phyloP scores from a whole-genome alignment of 495 filamentous ascomycete genomes.

The Cryomyces minteri region DNA sequence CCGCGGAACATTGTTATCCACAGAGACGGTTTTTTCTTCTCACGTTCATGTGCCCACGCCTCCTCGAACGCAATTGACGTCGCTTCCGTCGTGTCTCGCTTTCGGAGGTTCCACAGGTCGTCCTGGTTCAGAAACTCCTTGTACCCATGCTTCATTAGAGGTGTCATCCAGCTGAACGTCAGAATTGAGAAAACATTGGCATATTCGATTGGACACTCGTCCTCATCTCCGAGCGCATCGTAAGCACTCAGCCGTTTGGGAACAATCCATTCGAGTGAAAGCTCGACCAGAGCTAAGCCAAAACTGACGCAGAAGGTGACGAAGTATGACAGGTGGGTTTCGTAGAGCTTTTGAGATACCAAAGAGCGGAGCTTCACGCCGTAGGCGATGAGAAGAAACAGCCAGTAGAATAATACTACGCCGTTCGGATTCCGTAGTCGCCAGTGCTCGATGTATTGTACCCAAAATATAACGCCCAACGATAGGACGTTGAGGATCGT shows the following conservation, averaged over 20 bases:
- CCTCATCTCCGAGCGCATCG: constrained; percentile 65
- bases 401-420: constrained; percentile 91
- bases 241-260: constrained; percentile 78
- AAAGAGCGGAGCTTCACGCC: constrained; percentile 79
- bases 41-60: constrained; percentile 60
- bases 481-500: constrained; percentile 62
- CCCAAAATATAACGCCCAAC: constrained; percentile 56
- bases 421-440: constrained; percentile 80
- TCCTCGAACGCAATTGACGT: constrained; percentile 50
- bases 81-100: constrained; percentile 52
- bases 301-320: constrained; percentile 55
- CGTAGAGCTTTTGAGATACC: constrained; percentile 54
- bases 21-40: constrained; percentile 60
- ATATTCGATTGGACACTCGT: constrained; percentile 89
- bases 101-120: constrained; percentile 86
- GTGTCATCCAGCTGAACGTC: constrained; percentile 98
- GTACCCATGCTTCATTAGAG: constrained; percentile 92
- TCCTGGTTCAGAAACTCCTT: constrained; percentile 84
- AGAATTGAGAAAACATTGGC: constrained; percentile 86
- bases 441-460: constrained; percentile 87
- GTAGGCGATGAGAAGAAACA: constrained; percentile 66
- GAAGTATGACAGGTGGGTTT: constrained; percentile 53
- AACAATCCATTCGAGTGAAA: constrained; percentile 74
- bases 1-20: constrained; percentile 80
- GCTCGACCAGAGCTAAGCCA: constrained; percentile 54